Conservation (phyloP, 106 monocot species). For the Dioscorea zingiberensis region DNA sequence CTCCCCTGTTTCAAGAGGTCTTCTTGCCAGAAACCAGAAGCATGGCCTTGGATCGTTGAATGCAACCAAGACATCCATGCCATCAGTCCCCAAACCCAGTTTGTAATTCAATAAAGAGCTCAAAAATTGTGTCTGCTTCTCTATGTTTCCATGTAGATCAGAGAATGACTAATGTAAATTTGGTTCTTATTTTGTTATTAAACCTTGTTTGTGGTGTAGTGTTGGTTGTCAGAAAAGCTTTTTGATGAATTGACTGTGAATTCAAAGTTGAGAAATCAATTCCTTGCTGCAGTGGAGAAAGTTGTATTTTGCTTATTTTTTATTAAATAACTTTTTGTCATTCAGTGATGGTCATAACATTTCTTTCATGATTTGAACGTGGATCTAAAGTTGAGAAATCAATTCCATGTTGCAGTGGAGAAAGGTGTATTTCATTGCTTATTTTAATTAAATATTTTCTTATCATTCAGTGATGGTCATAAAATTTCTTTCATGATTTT, state of each 20-base stretch:
- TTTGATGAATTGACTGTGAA: background rate
- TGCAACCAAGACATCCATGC: background rate
- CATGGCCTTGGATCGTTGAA: background rate
- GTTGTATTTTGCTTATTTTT: background rate
- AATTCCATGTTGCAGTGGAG: slow-evolving; percentile 81
- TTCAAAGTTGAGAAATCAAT: background rate
- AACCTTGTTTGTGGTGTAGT: slow-evolving; percentile 92
- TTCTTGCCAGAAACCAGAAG: background rate
- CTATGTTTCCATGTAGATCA: no score
- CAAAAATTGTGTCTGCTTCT: no score
- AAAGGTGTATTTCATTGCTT: slow-evolving; percentile 88
- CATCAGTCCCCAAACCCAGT: no score
- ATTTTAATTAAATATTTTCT: no score
- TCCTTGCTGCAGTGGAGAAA: no score
- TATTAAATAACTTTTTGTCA: background rate
- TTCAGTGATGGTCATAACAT: background rate
- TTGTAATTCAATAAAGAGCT: no score
- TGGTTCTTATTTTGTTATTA: slow-evolving; percentile 29
- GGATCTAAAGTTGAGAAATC: slow-evolving; percentile 89
- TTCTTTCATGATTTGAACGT: slow-evolving; percentile 25
- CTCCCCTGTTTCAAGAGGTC: background rate
- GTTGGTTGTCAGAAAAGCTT: slow-evolving; percentile 81
- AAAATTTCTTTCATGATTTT: no score
- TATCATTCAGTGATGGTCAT: no score
- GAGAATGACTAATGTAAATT: no score